Percentiles rank a stretch among this genome's conserved stretches.
phyloP scores from a whole-genome alignment of 306 rosid genomes.

The Cercis canadensis region DNA sequence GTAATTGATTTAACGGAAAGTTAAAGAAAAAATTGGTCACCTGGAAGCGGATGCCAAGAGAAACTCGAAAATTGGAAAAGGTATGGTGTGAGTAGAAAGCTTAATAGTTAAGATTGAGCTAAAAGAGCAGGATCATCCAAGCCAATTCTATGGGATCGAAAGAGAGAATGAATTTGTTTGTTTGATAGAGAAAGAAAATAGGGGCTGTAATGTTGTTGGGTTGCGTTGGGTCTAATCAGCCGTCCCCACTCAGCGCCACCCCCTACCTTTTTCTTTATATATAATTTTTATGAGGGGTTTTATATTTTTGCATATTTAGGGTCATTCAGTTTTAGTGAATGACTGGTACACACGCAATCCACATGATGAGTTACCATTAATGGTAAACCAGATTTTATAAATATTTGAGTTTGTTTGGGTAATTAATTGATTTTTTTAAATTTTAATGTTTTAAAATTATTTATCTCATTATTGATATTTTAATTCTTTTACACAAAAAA shows the following conservation, averaged over 20 bases:
- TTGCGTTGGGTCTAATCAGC: conserved; percentile 41
- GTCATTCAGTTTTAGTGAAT: too few relatives aligned
- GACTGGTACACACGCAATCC: too few relatives aligned
- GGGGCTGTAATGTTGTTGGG: conserved; percentile 20
- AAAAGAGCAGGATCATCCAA: background rate
- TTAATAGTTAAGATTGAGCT: conserved; percentile 9
- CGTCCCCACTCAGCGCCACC: conserved; percentile 25
- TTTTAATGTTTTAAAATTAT: too few relatives aligned
- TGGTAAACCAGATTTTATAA: too few relatives aligned
- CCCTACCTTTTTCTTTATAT: too few relatives aligned
- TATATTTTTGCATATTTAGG: too few relatives aligned
- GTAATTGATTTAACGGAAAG: background rate
- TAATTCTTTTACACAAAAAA: too few relatives aligned
- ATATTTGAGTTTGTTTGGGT: too few relatives aligned
- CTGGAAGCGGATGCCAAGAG: conserved; percentile 33
- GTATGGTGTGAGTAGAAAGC: conserved; percentile 17
- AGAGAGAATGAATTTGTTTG: conserved; percentile 13
- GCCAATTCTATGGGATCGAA: conserved; percentile 35
- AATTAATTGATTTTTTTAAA: too few relatives aligned
- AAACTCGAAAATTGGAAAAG: conserved; percentile 12
- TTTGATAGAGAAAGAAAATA: background rate
- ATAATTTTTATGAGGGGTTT: too few relatives aligned
- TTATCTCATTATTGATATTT: too few relatives aligned
- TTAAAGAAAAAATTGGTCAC: conserved; percentile 26
- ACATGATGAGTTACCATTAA: too few relatives aligned